Conservation (phyloP, 306 rosid genomes). For the Dalbergia cultrata region DNA sequence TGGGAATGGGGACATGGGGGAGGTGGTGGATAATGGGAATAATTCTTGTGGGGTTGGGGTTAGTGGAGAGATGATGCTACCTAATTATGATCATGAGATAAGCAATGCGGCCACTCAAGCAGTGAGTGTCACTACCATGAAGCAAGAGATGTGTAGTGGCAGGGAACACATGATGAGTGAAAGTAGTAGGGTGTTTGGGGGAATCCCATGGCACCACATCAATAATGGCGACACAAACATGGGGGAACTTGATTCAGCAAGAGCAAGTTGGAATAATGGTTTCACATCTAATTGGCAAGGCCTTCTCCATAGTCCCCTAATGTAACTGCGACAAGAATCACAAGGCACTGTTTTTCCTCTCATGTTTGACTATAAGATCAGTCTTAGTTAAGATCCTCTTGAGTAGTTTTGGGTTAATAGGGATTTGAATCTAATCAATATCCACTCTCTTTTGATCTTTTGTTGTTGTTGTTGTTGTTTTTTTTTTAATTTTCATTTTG, state of each 20-base stretch:
- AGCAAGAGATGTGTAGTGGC: conserved; percentile 66
- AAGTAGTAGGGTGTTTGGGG: conserved; percentile 68
- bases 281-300: conserved; percentile 73
- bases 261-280: conserved; percentile 76
- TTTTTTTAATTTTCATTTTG: not conserved
- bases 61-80: conserved; percentile 55
- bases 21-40: conserved; percentile 59
- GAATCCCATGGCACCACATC: conserved; percentile 70
- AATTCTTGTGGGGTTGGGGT: conserved; percentile 35
- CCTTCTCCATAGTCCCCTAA: conserved; percentile 80
- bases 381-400: conserved; percentile 29
- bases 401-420: conserved; percentile 43
- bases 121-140: conserved; percentile 63
- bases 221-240: conserved; percentile 61
- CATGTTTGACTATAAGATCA: conserved; percentile 46
- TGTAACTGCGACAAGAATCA: conserved; percentile 47
- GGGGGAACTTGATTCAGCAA: conserved; percentile 66
- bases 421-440: conserved; percentile 47
- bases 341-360: conserved; percentile 37
- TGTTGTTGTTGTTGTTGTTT: conserved; percentile 2
- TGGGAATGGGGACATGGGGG: conserved; percentile 68
- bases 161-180: conserved; percentile 45
- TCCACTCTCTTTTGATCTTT: conserved; percentile 17
- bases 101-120: conserved; percentile 58
- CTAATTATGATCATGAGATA: conserved; percentile 53